Percentiles rank a stretch among this genome's conserved stretches.
These are phyloP conservation scores for Ustilago trichophora DNA, from an alignment of 1,284 basidiomycete species.

Conservation along the genomic window DNA sequence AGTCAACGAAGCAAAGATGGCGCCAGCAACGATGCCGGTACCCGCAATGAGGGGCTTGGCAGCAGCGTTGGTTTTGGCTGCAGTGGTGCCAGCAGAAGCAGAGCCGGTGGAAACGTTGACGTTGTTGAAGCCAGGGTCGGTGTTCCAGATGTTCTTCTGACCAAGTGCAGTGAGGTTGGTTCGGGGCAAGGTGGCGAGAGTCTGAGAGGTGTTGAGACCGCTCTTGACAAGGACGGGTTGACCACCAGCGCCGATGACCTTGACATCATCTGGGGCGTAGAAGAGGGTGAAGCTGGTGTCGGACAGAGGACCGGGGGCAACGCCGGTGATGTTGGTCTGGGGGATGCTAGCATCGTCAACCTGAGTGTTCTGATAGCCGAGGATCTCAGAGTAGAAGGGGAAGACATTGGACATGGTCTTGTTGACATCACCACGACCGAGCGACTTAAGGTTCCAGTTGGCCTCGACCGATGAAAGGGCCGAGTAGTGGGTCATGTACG, in stretches of 20 bases:
- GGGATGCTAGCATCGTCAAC: slow-evolving; percentile 46
- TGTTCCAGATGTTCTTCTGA: slow-evolving; percentile 60
- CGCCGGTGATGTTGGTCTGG: slow-evolving; percentile 65
- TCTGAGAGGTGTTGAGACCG: slow-evolving; percentile 52
- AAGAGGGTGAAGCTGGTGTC: slow-evolving; percentile 55
- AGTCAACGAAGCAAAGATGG: slow-evolving; percentile 9
- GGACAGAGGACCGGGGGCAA: slow-evolving; percentile 61
- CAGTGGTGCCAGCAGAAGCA: not conserved
- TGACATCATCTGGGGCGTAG: slow-evolving; percentile 60
- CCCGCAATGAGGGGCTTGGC: slow-evolving; percentile 15
- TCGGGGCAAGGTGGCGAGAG: slow-evolving; percentile 20
- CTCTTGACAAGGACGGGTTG: slow-evolving; percentile 54
- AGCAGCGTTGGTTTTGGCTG: slow-evolving; percentile 23
- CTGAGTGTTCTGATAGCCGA: slow-evolving; percentile 61
- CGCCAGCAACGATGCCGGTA: slow-evolving; percentile 13
- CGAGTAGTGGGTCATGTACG: slow-evolving; percentile 73
- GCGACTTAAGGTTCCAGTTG: slow-evolving; percentile 70
- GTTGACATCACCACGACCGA: slow-evolving; percentile 56
- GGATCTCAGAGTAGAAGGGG: slow-evolving; percentile 69
- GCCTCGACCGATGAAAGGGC: slow-evolving; percentile 73
- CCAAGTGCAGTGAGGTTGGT: slow-evolving; percentile 54
- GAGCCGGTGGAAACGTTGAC: slow-evolving; percentile 23
- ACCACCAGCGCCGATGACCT: slow-evolving; percentile 62
- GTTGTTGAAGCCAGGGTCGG: slow-evolving; percentile 45
- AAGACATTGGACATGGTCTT: slow-evolving; percentile 70